Percentiles rank a stretch among this genome's conserved stretches.
Evolutionary conservation across 2,329 filamentous ascomycete species (phyloP).

Genomic region (Trichoderma sp.): DNA sequence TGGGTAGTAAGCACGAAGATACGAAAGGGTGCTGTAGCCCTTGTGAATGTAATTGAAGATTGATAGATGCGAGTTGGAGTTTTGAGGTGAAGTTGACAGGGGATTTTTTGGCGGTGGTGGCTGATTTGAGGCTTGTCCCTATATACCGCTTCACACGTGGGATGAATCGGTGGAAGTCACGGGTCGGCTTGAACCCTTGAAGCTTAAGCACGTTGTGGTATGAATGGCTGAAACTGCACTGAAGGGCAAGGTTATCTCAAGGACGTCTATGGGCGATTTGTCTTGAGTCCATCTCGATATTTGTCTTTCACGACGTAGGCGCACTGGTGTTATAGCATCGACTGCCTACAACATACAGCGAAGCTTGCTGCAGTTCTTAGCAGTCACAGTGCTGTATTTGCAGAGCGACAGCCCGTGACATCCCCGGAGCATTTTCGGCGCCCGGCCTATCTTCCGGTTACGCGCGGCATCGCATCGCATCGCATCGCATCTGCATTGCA

Average conservation of each 20-base stretch:
- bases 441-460: slow-evolving; percentile 10
- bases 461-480: slow-evolving; percentile 10
- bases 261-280: background rate
- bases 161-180: background rate
- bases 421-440: slow-evolving; percentile 19
- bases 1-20: background rate
- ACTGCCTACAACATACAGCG: background rate
- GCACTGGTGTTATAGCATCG: too few relatives aligned
- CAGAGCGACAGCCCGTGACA: background rate
- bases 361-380: background rate
- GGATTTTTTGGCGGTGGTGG: background rate
- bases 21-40: background rate
- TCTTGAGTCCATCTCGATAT: background rate
- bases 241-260: too few relatives aligned
- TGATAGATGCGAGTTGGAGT: background rate
- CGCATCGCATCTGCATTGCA: background rate
- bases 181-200: background rate
- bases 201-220: background rate
- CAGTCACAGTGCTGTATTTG: background rate
- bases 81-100: background rate
- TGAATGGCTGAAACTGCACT: background rate
- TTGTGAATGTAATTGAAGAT: background rate
- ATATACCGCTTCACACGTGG: slow-evolving; percentile 7
- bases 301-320: too few relatives aligned
- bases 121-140: background rate